Conservation (phyloP, 169 alveolate genomes). For the Plasmodium coatneyi region DNA sequence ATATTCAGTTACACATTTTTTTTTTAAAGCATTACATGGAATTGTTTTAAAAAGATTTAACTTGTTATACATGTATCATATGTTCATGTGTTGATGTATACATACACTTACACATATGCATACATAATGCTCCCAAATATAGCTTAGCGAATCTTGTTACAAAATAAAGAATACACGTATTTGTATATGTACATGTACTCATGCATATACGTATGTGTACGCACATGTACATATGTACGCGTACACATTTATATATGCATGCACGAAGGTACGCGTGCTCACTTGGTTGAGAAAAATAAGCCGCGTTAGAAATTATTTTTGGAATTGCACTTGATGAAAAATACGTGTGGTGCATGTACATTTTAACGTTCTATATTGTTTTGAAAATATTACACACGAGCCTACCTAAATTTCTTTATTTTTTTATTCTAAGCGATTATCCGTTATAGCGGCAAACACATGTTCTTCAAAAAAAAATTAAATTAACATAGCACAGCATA, state of each 20-base stretch:
- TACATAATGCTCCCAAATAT: neutral
- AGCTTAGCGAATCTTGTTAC: neutral
- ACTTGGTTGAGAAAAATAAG: slow-evolving; percentile 8
- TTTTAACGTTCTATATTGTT: slow-evolving; percentile 31
- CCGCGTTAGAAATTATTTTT: neutral
- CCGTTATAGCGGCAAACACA: slow-evolving; percentile 16
- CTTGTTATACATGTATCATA: slow-evolving; percentile 22
- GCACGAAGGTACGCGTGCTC: slow-evolving; percentile 1
- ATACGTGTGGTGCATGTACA: slow-evolving; percentile 5
- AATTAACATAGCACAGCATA: neutral
- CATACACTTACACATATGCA: neutral
- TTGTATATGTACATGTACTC: neutral
- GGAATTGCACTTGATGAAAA: neutral
- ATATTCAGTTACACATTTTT: slow-evolving; percentile 1
- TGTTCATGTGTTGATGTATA: neutral
- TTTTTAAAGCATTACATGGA: slow-evolving; percentile 1
- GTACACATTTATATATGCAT: neutral
- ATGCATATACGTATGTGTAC: neutral
- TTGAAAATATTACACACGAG: slow-evolving; percentile 14
- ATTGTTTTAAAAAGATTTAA: slow-evolving; percentile 22
- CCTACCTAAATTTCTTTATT: neutral
- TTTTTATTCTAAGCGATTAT: neutral
- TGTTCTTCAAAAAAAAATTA: neutral
- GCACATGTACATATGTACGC: neutral
- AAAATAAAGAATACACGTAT: neutral